phyloP scores from a whole-genome alignment of 2,329 filamentous ascomycete genomes.

The Emydomyces testavorans region DNA sequence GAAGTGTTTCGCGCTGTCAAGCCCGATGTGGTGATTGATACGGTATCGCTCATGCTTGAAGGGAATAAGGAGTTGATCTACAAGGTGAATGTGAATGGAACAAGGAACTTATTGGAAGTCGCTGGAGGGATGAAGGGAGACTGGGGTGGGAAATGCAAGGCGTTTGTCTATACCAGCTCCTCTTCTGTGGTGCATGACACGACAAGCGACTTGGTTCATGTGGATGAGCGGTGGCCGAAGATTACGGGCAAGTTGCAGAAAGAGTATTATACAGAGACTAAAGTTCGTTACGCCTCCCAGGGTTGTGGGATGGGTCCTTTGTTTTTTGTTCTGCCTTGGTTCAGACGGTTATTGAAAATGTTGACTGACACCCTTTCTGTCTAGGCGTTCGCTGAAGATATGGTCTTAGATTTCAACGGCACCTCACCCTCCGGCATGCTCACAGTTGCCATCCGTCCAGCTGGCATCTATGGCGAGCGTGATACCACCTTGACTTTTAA shows the following conservation, averaged over 20 bases:
- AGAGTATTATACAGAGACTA: constrained; percentile 84
- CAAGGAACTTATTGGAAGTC: constrained; percentile 55
- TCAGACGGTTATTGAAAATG: background rate
- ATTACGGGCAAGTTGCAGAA: constrained; percentile 58
- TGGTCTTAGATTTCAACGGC: constrained; percentile 67
- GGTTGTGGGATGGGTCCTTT: background rate
- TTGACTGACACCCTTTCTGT: background rate
- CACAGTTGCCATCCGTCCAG: constrained; percentile 71
- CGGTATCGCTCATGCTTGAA: constrained; percentile 57
- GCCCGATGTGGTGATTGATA: constrained; percentile 83
- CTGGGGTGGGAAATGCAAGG: constrained; percentile 53
- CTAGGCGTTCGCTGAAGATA: constrained; percentile 65
- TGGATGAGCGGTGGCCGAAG: constrained; percentile 70
- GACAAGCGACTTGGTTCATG: constrained; percentile 64
- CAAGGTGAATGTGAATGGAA: constrained; percentile 82
- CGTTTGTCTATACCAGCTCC: constrained; percentile 82
- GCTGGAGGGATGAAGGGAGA: constrained; percentile 55
- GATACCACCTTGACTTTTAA: constrained; percentile 66
- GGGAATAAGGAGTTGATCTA: constrained; percentile 52
- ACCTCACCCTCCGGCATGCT: constrained; percentile 48
- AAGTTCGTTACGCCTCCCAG: constrained; percentile 42
- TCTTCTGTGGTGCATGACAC: constrained; percentile 81
- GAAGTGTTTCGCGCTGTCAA: constrained; percentile 53
- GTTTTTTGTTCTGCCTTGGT: background rate
- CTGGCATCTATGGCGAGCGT: constrained; percentile 82